Percentiles rank a stretch among this genome's conserved stretches.
Evolutionary conservation across 2,329 filamentous ascomycete genomes (phyloP).

Genomic region (Beauveria sp.): DNA sequence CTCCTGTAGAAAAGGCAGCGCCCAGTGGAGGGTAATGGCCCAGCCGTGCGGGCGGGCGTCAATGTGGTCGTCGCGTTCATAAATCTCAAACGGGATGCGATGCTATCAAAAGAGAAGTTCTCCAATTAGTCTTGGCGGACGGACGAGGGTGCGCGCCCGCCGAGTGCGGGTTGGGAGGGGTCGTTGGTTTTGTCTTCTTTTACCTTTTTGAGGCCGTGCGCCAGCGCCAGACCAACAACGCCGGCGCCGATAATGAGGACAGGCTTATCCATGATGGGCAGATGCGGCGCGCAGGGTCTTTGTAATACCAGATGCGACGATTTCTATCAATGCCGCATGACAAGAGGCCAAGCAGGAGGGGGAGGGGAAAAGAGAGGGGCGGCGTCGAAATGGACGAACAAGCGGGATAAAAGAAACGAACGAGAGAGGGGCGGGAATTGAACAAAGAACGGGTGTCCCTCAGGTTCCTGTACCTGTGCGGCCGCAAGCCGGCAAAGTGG

Average conservation of each 20-base stretch:
- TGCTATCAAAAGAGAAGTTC: conserved; percentile 15
- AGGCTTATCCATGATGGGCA: conserved; percentile 15
- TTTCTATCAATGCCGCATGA: no score
- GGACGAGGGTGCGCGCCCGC: not conserved
- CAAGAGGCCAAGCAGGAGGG: not conserved
- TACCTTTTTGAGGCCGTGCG: conserved; percentile 30
- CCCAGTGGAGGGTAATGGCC: conserved; percentile 56
- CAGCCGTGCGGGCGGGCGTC: conserved; percentile 38
- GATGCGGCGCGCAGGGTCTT: not conserved
- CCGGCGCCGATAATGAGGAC: conserved; percentile 31
- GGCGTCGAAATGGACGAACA: no score
- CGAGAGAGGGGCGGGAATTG: no score
- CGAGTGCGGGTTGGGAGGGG: not conserved
- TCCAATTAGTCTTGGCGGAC: not conserved
- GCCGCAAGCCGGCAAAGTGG: not conserved
- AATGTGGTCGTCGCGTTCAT: conserved; percentile 23
- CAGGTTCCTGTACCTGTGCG: no score
- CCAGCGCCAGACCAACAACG: conserved; percentile 29
- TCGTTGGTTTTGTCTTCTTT: not conserved
- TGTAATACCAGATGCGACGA: no score
- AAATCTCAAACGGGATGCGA: conserved; percentile 24
- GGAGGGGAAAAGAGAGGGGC: not conserved
- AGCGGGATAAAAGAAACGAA: no score
- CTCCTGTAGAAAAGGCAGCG: conserved; percentile 27
- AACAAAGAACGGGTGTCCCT: no score